Base-by-base conservation (phyloP, 345 rosid genomes). In the Pelargonium nanum region DNA sequence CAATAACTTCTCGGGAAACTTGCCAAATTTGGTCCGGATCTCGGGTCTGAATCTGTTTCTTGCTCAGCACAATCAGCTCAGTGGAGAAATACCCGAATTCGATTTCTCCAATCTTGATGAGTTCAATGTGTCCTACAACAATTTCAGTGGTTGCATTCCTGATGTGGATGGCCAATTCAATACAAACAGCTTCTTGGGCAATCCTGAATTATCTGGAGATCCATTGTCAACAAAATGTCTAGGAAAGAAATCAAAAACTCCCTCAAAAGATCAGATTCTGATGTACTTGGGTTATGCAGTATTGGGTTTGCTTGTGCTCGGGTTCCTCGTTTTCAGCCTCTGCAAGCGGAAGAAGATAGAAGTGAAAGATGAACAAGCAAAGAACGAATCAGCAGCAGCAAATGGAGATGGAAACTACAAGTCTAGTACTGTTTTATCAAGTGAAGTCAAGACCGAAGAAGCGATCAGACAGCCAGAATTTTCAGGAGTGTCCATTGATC, bases 101-200 rank as follows among this genome's bases (percentile, higher is more conserved):
- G 75, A 81, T 57, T 80, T 84, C 69, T 52, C 62, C 40, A 76
- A 74, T 22, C 80, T 84, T 19, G 40, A 55, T 3, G 24, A 68
- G 21, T 81, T 84, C 75, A 80, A 84, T 50, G 79, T 81, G 63
- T 84, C 90, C 67, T 70, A 59, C 81, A 84, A 84, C 62, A 57
- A 70, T 52, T 69, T 84, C 62, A 63, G 67, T 9, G 86, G 86
- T 62, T 68, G 65, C n/a, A 55, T 76, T 63, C 85, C 83, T 12
- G 70, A 67, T 25, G 55, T 59, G 1, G 22, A 58, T 0, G 69
- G 76, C 17, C 24, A 19, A 19, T 71, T 77, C 61, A 15, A 40
- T 2, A 55, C 22, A 16, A 63, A 59, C 55, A 62, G 83, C 70
- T 81, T 79, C 52, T 5, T 70, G 2, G 76, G 72, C 63, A 84